Evolutionary conservation across 2,329 filamentous ascomycete species (phyloP), one percentile per base, ranked within the genome.

Genomic region (Chaetomiaceae sp.): DNA sequence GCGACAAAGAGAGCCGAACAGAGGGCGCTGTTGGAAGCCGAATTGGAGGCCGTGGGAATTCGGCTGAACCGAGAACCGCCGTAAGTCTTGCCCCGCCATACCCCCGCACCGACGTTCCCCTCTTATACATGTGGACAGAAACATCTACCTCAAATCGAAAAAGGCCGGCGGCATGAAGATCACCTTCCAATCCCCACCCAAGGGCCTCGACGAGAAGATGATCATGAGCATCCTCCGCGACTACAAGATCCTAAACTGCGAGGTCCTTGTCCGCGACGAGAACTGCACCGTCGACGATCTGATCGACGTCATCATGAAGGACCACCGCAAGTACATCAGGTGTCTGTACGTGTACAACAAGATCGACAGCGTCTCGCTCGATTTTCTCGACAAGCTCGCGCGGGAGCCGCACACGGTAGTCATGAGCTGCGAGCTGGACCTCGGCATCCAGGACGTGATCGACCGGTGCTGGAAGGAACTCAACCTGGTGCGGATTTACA

Each of bases 311-410:
- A 96, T 99, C 72, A 97, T 97, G 92, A 95, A 94, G 72, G 90
- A 96, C 67, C 94, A 99, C 76, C 80, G 94, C 67, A 99, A 95
- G 71, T 99, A 99, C 77, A 96, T 99, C 76, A 83, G 78, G 69
- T 86, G 89, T 67, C 79, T 99, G 29, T 99, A 99, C 73, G 92
- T 97, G 29, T 99, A 99, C 84, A 99, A 99, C 86, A 99, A 99
- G 75, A 95, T 99, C 73, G 94, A 99, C 74, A 86, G 84, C 69
- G 89, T 99, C 56, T 92, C 87, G 37, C 81, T 99, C 60, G 90
- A 96, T 68, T 95, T 95, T 72, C 81, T 99, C 43, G 89, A 99
- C 75, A 84, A 87, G 67, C 78, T 99, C 20, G 94, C 95, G 5
- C 85, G 90, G 56, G 95, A 99, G 73, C 89, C 90, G 3, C 79